These are phyloP conservation scores for Suillus brevipes DNA, from an alignment of 768 basidiomycete species.

Conservation along the genomic window DNA sequence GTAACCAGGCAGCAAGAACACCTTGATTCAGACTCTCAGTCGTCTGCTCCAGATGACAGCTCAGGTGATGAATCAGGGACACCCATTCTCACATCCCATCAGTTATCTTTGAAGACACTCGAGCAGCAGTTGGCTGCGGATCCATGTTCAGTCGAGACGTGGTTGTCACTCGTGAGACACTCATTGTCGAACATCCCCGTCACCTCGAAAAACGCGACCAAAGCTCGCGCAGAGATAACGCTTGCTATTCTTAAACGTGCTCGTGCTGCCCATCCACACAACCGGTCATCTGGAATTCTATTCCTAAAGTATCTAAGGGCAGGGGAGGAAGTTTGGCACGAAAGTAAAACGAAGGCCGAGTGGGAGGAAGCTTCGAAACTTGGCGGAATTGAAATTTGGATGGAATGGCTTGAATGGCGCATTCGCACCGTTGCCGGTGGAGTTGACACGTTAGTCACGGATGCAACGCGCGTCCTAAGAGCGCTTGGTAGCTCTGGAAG, in stretches of 20 bases:
- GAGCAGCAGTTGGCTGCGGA: constrained; percentile 53
- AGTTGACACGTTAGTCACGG: constrained; percentile 53
- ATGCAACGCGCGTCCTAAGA: constrained; percentile 47
- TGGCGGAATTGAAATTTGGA: constrained; percentile 60
- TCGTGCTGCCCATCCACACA: constrained; percentile 52
- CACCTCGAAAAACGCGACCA: constrained; percentile 65
- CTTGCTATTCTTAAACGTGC: constrained; percentile 69
- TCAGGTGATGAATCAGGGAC: constrained; percentile 36
- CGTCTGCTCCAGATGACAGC: constrained; percentile 32
- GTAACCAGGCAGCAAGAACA: constrained; percentile 37
- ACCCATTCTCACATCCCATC: constrained; percentile 49
- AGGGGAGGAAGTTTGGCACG: constrained; percentile 72
- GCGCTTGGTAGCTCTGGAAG: constrained; percentile 42
- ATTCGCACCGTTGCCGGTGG: constrained; percentile 49
- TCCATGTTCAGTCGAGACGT: constrained; percentile 54
- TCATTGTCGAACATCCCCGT: constrained; percentile 62
- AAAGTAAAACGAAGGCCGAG: constrained; percentile 52
- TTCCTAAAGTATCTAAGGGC: constrained; percentile 67
- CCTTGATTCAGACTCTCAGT: constrained; percentile 39
- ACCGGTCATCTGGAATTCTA: constrained; percentile 49
- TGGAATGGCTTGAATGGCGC: constrained; percentile 82
- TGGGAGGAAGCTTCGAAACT: constrained; percentile 68
- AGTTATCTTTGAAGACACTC: constrained; percentile 56
- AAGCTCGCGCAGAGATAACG: constrained; percentile 69
- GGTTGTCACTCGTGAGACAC: constrained; percentile 65